A percentile compares a stretch with the other conserved stretches of the same genome.
Evolutionary conservation across 2,329 filamentous ascomycete species (phyloP).

Genomic region (Botryotinia narcissicola): DNA sequence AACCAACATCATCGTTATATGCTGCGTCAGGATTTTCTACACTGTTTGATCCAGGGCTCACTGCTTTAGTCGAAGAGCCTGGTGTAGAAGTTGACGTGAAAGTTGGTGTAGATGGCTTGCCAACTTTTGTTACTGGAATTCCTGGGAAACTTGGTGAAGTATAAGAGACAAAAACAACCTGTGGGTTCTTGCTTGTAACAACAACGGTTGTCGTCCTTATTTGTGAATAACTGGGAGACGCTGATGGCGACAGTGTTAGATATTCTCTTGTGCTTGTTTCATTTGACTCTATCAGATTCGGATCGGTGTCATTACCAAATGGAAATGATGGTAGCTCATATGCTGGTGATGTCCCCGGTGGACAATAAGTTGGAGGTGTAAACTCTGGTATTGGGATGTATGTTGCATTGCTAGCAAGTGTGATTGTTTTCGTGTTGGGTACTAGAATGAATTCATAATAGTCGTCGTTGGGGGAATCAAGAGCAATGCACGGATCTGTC

Average conservation of each 20-base stretch:
- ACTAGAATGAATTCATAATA: slow-evolving; percentile 23
- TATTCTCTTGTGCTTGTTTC: background rate
- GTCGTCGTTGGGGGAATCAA: background rate
- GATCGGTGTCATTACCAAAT: background rate
- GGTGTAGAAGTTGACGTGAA: background rate
- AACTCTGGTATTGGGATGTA: slow-evolving; percentile 29
- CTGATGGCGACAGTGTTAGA: background rate
- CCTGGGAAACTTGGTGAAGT: background rate
- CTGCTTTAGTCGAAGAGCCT: background rate
- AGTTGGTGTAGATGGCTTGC: background rate
- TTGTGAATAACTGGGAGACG: background rate
- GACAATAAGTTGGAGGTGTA: slow-evolving; percentile 31
- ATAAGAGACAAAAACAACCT: background rate
- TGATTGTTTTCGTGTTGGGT: slow-evolving; percentile 34
- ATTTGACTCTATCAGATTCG: background rate
- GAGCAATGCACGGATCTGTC: background rate
- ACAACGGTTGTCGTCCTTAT: slow-evolving; percentile 5
- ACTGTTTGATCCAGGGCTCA: background rate
- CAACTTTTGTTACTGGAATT: background rate
- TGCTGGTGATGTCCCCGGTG: background rate
- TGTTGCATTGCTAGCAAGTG: slow-evolving; percentile 23
- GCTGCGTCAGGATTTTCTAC: background rate
- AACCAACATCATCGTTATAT: background rate
- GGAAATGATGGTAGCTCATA: background rate
- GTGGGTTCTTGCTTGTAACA: slow-evolving; percentile 15